Evolutionary conservation across 768 basidiomycete genomes (phyloP).

Genomic region (Hygrophorus pudorinus): DNA sequence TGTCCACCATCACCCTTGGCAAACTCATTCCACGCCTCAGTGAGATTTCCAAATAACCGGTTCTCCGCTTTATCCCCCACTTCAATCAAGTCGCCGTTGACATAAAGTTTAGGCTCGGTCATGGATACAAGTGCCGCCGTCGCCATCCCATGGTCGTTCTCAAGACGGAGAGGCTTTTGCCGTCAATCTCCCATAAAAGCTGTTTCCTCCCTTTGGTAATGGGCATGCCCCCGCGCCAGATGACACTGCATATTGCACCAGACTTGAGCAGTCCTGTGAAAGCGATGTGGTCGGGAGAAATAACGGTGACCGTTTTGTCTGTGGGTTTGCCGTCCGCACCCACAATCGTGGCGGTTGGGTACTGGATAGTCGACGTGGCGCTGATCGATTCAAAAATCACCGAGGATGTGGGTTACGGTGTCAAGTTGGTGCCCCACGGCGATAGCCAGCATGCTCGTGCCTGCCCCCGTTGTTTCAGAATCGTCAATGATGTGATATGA

Average conservation of each 20-base stretch:
- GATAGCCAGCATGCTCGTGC: conserved; percentile 18
- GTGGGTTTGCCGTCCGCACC: conserved; percentile 17
- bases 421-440: conserved; percentile 20
- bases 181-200: conserved; percentile 25
- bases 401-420: conserved; percentile 20
- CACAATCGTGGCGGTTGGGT: conserved; percentile 18
- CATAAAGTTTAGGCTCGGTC: conserved; percentile 16
- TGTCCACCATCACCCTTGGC: conserved; percentile 8
- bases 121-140: conserved; percentile 12
- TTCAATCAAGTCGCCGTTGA: conserved; percentile 22
- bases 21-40: conserved; percentile 13
- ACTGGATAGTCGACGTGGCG: conserved; percentile 17
- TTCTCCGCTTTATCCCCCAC: background rate
- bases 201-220: conserved; percentile 15
- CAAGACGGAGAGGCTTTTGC: conserved; percentile 20
- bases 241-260: conserved; percentile 20
- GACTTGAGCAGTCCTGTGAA: conserved; percentile 20
- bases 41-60: conserved; percentile 3
- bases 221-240: conserved; percentile 14
- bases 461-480: conserved; percentile 4
- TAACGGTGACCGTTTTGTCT: conserved; percentile 13
- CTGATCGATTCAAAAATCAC: conserved; percentile 20
- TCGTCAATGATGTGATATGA: background rate
- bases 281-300: conserved; percentile 18
- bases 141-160: conserved; percentile 7